Evolutionary conservation across 2,329 filamentous ascomycete species (phyloP), one percentile per base, ranked within the genome.

Genomic region (Fusarium newnesense): DNA sequence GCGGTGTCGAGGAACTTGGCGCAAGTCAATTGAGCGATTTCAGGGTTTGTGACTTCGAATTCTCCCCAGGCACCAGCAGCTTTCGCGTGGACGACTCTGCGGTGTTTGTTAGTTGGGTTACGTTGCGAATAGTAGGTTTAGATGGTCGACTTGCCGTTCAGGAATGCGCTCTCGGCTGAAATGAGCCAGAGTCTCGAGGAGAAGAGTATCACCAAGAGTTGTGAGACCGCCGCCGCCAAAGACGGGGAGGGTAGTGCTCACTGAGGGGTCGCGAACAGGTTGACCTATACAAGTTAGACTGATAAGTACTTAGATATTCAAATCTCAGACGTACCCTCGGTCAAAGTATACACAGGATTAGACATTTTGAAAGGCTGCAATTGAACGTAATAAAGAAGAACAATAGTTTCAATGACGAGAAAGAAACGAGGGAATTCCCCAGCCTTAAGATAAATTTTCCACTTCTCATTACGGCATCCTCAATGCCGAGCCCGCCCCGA

Each of bases 1-100:
- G 87, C 79, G 2, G 79, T 80, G 52, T 78, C 85, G 12, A 91
- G 81, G 67, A 90, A 88, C 43, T 85, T 84, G 34, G 88, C 87
- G 8, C 47, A 64, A 15, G 87, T 90, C 57, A 90, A 76, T 64
- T 90, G 84, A 9, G 86, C 85, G 59, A 89, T 84, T 69, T 91
- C 88, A 6, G 62, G 62, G 26, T 78, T 61, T 6, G 87, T 89
- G 24, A 87, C 85, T 77, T 91, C 88, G 63, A 91, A 91, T 58
- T 89, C 85, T 24, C 88, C 88, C 72, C 83, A 88, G 0, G 87
- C 87, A 36, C 87, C 79, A 10, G 72, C 78, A 9, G 76, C 80
- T 30, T 78, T 79, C 10, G 80, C 80, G 36, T 81, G 80, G 3
- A 82, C 80, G 19, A 80, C 77, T 26, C 71, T 64, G 21, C 6